Percentiles rank a stretch among this genome's conserved stretches.
phyloP scores from a whole-genome alignment of 352 stramenopile species.

The Blastocystis sp. region DNA sequence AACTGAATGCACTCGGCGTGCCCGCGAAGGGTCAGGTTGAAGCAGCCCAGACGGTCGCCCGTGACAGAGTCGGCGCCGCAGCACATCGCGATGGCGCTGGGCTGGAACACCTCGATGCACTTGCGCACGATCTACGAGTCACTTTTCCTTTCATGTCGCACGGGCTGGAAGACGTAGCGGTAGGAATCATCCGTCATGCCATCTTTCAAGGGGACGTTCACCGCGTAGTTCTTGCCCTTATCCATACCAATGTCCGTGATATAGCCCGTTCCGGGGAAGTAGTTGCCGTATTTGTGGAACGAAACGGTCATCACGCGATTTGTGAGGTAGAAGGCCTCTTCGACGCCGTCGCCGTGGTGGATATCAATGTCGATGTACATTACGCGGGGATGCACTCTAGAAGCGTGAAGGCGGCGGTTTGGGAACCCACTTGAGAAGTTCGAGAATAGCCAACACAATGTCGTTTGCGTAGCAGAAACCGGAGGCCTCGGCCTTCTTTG shows the following conservation, averaged over 20 bases:
- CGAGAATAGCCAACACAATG: constrained; percentile 77
- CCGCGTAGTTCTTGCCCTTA: constrained; percentile 71
- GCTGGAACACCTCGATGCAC: constrained; percentile 81
- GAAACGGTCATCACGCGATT: constrained; percentile 77
- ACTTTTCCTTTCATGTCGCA: not conserved
- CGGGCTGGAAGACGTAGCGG: constrained; percentile 93
- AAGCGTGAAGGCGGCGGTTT: not conserved
- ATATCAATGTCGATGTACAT: constrained; percentile 78
- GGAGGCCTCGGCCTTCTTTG: constrained; percentile 77
- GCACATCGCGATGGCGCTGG: constrained; percentile 92
- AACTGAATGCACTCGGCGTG: constrained; percentile 81
- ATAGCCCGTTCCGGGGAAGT: constrained; percentile 77
- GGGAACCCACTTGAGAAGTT: constrained; percentile 69
- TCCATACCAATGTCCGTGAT: constrained; percentile 74
- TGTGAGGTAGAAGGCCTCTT: constrained; percentile 78
- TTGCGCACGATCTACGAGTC: constrained; percentile 74
- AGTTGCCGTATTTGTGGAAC: constrained; percentile 78
- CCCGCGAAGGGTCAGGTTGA: constrained; percentile 92
- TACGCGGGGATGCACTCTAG: constrained; percentile 74
- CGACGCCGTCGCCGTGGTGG: constrained; percentile 77
- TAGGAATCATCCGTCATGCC: constrained; percentile 94
- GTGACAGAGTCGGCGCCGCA: constrained; percentile 95
- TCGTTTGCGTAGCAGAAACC: constrained; percentile 79
- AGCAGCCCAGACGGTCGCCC: constrained; percentile 93
- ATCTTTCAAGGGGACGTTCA: constrained; percentile 78